Evolutionary conservation across 2,329 filamentous ascomycete genomes (phyloP).

Genomic region (Fusarium tuaranense): DNA sequence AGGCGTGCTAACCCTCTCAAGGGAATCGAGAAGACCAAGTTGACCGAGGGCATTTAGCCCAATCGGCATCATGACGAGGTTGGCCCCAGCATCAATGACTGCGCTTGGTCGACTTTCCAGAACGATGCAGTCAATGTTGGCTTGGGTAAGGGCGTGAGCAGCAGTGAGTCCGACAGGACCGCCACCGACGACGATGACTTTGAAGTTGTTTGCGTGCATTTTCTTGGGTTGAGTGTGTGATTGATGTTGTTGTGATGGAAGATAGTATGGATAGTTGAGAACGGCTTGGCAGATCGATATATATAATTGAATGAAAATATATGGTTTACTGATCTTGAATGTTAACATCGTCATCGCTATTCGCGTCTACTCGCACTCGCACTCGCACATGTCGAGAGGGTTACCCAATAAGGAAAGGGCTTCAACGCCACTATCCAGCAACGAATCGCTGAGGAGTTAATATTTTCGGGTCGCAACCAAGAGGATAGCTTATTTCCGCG

Average conservation of each 20-base stretch:
- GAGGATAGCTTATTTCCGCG: background rate
- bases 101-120: conserved; percentile 49
- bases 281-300: background rate
- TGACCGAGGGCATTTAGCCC: conserved; percentile 49
- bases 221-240: background rate
- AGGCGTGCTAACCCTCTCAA: conserved; percentile 39
- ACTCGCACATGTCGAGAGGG: background rate
- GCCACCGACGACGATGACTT: conserved; percentile 44
- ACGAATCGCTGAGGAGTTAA: background rate
- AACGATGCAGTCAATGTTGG: conserved; percentile 53
- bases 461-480: background rate
- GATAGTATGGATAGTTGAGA: background rate
- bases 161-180: conserved; percentile 45
- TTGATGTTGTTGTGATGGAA: background rate
- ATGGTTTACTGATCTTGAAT: background rate
- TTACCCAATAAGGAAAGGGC: background rate
- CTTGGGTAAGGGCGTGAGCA: conserved; percentile 42
- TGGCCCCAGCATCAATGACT: conserved; percentile 45
- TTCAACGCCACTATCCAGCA: background rate
- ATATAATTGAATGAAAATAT: background rate
- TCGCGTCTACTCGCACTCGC: background rate
- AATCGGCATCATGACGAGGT: conserved; percentile 48
- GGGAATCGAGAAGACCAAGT: conserved; percentile 43
- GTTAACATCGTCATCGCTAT: background rate
- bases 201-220: conserved; percentile 15